A percentile compares a stretch with the other conserved stretches of the same genome.
Evolutionary conservation across 2,329 filamentous ascomycete species (phyloP).

Genomic region (Colletotrichum tamarilloi): DNA sequence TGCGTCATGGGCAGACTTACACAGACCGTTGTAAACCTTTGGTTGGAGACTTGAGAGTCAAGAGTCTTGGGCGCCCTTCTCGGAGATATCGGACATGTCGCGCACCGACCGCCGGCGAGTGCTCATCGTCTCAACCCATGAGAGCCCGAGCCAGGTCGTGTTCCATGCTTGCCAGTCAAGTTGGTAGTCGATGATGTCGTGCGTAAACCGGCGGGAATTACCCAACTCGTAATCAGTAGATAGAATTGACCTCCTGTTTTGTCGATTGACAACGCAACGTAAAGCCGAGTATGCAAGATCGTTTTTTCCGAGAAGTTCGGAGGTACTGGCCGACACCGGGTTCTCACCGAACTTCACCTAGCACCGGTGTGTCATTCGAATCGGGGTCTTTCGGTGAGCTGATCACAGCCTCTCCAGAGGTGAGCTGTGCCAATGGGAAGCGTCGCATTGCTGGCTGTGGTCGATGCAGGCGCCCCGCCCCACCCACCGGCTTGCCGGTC

Average conservation of each 20-base stretch:
- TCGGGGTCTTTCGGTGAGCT: background rate
- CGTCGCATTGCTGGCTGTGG: background rate
- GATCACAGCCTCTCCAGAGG: background rate
- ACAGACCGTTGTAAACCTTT: slow-evolving; percentile 3
- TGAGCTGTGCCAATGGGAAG: background rate
- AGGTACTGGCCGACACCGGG: background rate
- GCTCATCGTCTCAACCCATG: background rate
- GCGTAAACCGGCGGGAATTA: background rate
- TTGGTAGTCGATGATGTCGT: background rate
- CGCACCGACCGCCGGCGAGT: background rate
- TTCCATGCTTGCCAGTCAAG: background rate
- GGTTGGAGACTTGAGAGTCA: background rate
- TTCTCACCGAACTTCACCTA: background rate
- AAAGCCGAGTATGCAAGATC: background rate
- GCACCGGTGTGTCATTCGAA: background rate
- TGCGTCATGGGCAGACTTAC: background rate
- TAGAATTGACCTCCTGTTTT: background rate
- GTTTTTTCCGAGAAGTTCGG: slow-evolving; percentile 8
- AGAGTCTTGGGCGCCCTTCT: background rate
- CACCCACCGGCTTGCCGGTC: background rate
- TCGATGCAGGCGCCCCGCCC: slow-evolving; percentile 2
- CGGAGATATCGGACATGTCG: slow-evolving; percentile 15
- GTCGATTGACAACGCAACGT: background rate
- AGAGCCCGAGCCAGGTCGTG: background rate
- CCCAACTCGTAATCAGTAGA: background rate